phyloP scores from a whole-genome alignment of 345 rosid genomes.

The Eucalyptus polyanthemos region DNA sequence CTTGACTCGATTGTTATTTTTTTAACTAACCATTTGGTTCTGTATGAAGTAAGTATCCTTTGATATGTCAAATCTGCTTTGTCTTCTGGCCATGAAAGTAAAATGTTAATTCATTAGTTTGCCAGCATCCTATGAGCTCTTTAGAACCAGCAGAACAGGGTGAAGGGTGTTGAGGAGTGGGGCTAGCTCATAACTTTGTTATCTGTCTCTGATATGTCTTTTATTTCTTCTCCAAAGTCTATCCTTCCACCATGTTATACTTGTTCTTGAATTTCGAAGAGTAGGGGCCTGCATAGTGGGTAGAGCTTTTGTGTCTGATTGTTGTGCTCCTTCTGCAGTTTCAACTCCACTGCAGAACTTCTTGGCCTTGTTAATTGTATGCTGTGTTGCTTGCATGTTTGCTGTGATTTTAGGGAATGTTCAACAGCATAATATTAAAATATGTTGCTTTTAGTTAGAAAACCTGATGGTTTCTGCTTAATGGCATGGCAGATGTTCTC shows the following conservation, averaged over 20 bases:
- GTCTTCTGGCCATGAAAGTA: background rate
- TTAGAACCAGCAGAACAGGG: background rate
- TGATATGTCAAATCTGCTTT: background rate
- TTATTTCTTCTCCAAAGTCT: background rate
- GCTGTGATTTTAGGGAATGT: background rate
- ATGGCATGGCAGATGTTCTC: background rate
- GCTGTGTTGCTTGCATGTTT: background rate
- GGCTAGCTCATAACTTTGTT: background rate
- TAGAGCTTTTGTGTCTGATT: background rate
- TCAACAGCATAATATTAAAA: background rate
- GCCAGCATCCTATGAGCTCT: background rate
- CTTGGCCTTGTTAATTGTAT: background rate
- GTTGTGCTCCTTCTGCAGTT: background rate
- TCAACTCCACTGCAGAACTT: background rate
- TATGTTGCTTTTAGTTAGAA: background rate
- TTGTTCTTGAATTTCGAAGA: background rate
- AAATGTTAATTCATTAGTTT: background rate
- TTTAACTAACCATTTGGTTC: background rate
- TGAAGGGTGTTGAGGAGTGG: background rate
- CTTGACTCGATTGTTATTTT: background rate
- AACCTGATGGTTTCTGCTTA: background rate
- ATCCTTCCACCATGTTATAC: background rate
- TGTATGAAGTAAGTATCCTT: background rate
- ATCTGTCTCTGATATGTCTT: background rate
- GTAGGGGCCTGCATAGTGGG: background rate